Evolutionary conservation across 2,329 filamentous ascomycete genomes (phyloP).

Genomic region (Intubia oerlemansii): DNA sequence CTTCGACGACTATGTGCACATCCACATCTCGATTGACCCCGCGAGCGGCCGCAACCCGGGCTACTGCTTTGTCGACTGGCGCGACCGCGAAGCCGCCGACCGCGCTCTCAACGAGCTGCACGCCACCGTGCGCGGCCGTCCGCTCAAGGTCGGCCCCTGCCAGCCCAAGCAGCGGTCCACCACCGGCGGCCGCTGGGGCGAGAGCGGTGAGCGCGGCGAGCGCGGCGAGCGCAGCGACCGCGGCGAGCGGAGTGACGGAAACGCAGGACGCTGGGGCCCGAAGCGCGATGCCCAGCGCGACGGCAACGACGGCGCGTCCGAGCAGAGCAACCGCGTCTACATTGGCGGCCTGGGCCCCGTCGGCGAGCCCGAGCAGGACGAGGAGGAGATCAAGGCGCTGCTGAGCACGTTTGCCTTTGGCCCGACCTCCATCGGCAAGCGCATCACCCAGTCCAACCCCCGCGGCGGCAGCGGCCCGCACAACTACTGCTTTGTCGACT

Average conservation of each 20-base stretch:
- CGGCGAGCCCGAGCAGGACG: background rate
- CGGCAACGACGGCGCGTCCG: too few species aligned
- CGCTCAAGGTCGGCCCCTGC: constrained; percentile 43
- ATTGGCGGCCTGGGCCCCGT: background rate
- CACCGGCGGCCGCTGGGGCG: too few species aligned
- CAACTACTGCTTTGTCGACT: background rate
- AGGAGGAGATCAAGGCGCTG: background rate
- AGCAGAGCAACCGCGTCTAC: background rate
- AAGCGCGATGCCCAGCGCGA: too few species aligned
- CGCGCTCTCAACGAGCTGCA: constrained; percentile 34
- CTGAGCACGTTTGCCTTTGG: too few species aligned
- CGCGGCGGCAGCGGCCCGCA: too few species aligned
- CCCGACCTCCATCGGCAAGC: background rate
- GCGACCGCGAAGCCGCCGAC: constrained; percentile 31
- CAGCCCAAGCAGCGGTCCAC: constrained; percentile 25
- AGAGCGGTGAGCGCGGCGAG: too few species aligned
- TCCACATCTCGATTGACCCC: constrained; percentile 48
- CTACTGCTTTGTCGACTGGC: constrained; percentile 55
- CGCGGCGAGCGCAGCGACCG: too few species aligned
- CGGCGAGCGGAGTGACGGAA: too few species aligned
- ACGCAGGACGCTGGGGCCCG: too few species aligned
- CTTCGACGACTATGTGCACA: constrained; percentile 23
- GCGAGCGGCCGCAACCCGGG: constrained; percentile 48
- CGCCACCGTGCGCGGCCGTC: constrained; percentile 30
- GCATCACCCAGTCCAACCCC: background rate